Evolutionary conservation across 164 flowering plant genomes (phyloP).

Genomic region (Aristolochia californica): DNA sequence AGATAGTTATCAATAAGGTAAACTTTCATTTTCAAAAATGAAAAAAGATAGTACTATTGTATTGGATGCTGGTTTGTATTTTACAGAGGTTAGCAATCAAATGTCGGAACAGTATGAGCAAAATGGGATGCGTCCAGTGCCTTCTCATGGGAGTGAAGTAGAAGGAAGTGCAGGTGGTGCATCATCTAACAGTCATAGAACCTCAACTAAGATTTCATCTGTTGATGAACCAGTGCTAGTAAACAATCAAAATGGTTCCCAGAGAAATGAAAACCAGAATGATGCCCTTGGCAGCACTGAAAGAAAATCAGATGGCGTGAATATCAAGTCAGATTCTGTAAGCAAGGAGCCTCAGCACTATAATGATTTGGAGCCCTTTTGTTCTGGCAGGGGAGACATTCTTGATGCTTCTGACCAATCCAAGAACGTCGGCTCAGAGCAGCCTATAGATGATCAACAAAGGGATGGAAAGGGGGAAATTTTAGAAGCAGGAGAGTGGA

Average conservation of each 20-base stretch:
- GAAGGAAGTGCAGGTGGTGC: conserved; percentile 45
- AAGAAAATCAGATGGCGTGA: conserved; percentile 16
- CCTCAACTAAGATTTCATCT: conserved; percentile 30
- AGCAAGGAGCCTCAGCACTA: conserved; percentile 18
- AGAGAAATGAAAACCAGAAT: neutral
- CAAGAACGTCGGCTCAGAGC: conserved; percentile 15
- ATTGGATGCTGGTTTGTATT: neutral
- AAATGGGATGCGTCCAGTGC: conserved; percentile 23
- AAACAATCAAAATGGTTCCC: conserved; percentile 15
- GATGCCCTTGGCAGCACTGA: conserved; percentile 3
- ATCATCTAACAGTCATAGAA: conserved; percentile 18
- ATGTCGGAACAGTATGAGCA: conserved; percentile 94
- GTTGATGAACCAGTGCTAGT: conserved; percentile 30
- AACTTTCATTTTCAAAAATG: neutral
- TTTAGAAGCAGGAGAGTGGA: conserved; percentile 27
- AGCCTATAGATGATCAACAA: conserved; percentile 20
- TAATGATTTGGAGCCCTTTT: conserved; percentile 19
- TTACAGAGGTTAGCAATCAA: conserved; percentile 94
- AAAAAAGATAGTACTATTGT: neutral
- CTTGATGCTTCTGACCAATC: conserved; percentile 21
- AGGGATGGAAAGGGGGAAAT: conserved; percentile 22
- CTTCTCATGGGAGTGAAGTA: conserved; percentile 60
- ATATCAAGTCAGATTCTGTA: conserved; percentile 23
- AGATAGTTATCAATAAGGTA: neutral
- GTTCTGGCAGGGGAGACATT: conserved; percentile 13